Evolutionary conservation across 768 basidiomycete genomes (phyloP).

Genomic region (Lactarius pseudohatsudake): DNA sequence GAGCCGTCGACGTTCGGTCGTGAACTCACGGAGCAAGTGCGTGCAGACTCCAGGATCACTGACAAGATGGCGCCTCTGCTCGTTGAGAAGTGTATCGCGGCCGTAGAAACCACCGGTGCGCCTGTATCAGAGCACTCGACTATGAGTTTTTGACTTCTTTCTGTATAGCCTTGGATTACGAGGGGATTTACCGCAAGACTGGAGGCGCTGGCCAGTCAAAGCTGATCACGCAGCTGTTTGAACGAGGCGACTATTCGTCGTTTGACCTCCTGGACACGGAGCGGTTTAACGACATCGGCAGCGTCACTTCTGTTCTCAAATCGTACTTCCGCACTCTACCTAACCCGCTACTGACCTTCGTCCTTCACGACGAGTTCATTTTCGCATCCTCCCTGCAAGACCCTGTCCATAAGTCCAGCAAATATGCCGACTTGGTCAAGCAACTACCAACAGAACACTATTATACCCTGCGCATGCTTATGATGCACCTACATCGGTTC

Average conservation of each 20-base stretch:
- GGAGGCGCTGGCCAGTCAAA: slow-evolving; percentile 93
- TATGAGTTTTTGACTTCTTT: neutral
- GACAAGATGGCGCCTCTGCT: slow-evolving; percentile 77
- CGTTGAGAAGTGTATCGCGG: slow-evolving; percentile 94
- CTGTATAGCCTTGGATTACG: slow-evolving; percentile 80
- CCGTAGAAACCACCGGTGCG: slow-evolving; percentile 85
- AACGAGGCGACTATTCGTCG: slow-evolving; percentile 82
- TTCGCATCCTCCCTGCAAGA: slow-evolving; percentile 71
- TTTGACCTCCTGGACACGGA: slow-evolving; percentile 89
- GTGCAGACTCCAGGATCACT: slow-evolving; percentile 56
- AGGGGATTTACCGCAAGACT: slow-evolving; percentile 97
- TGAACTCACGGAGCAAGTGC: slow-evolving; percentile 81
- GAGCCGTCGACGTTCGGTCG: slow-evolving; percentile 93
- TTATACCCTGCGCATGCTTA: slow-evolving; percentile 73
- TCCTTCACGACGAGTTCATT: slow-evolving; percentile 89
- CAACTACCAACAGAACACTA: slow-evolving; percentile 87
- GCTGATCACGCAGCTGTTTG: slow-evolving; percentile 91
- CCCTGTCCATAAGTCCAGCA: slow-evolving; percentile 51
- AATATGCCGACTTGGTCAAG: slow-evolving; percentile 66
- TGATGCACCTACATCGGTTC: slow-evolving; percentile 86
- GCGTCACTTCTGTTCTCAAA: slow-evolving; percentile 95
- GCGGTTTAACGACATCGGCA: slow-evolving; percentile 95
- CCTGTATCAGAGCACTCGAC: slow-evolving; percentile 14
- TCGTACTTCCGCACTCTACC: slow-evolving; percentile 94
- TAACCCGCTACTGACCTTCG: slow-evolving; percentile 85